Evolutionary conservation across 2,329 filamentous ascomycete genomes (phyloP), one percentile per base, ranked within the genome.

Genomic region (Ophiostoma sp.): DNA sequence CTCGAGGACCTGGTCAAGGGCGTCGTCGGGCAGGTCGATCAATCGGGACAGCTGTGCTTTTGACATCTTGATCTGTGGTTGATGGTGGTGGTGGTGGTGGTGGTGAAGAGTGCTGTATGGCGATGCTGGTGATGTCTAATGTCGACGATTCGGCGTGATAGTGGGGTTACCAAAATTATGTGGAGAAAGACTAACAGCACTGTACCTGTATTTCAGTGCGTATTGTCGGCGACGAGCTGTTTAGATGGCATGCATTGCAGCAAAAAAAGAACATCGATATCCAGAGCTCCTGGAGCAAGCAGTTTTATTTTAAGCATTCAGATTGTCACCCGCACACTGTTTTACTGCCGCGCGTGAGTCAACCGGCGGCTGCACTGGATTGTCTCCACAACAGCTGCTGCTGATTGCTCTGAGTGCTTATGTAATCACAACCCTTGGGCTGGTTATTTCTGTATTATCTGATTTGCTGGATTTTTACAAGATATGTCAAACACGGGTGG

Each of bases 11-110:
- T 98, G 92, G 76, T 89, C 87, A 41, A 98, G 83, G 57, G 94
- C 93, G 15, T 91, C 89, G 48, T 96, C 89, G 48, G 96, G 93
- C 13, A 98, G 83, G 8, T 93, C 93, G 0, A 99, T 85, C 20
- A 99, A 84, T 76, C 88, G 88, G 33, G 89, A 88, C 8, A 99
- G 86, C 77, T 93, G 92, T 67, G 90, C 77, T 64, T 83, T 76
- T 27, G 85, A 87, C 86, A 88, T 88, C 67, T 57, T 57, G 11
- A 7, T n/a, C 7, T 17, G 36, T 20, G 52, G 5, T 15, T 41
- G 54, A 54, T 65, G 23, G 27, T 44, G 17, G 23, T 67, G 48
- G 17, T 62, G 27, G 10, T 20, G 52, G 11, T 33, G 27, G 54
- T 60, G 54, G 13, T 15, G 54, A 7, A 33, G 54, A 60, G 54